These are phyloP conservation scores for Nepenthes gracilis DNA, from an alignment of 148 eudicot genomes.

Conservation along the genomic window DNA sequence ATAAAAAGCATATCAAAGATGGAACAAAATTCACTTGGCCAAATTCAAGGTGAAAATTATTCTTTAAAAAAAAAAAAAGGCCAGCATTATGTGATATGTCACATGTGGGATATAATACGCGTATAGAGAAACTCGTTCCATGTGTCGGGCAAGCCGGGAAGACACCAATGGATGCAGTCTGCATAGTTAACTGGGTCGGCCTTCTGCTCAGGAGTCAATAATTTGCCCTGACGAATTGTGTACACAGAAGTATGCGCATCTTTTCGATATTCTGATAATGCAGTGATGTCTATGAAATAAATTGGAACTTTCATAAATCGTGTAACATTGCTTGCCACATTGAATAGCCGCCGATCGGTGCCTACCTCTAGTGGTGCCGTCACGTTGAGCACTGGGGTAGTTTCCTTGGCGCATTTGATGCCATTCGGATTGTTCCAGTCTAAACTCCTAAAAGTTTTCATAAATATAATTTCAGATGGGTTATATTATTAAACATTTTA, in stretches of 20 bases:
- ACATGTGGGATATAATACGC: conserved; percentile 31
- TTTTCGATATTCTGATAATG: conserved; percentile 74
- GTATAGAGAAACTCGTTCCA: conserved; percentile 93
- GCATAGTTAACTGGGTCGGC: conserved; percentile 62
- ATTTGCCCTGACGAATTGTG: conserved; percentile 78
- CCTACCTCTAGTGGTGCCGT: conserved; percentile 64
- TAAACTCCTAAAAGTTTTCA: conserved; percentile 38
- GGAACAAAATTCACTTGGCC: too few species aligned
- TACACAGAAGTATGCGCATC: conserved; percentile 91
- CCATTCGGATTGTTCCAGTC: conserved; percentile 94
- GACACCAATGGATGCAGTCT: conserved; percentile 96
- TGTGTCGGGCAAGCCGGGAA: conserved; percentile 87
- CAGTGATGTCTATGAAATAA: conserved; percentile 65
- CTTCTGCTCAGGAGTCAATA: conserved; percentile 59
- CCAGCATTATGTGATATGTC: background rate
- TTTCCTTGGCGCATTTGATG: conserved; percentile 76
- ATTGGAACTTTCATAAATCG: conserved; percentile 60
- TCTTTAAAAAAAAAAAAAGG: background rate
- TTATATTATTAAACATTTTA: too few species aligned
- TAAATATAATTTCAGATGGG: background rate
- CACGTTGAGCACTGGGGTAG: conserved; percentile 55
- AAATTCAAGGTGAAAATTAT: too few species aligned
- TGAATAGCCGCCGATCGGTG: conserved; percentile 68
- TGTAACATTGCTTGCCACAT: conserved; percentile 39
- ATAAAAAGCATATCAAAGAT: too few species aligned